Base-by-base conservation (phyloP, 2,329 filamentous ascomycete genomes). In the Penicillium sp. region DNA sequence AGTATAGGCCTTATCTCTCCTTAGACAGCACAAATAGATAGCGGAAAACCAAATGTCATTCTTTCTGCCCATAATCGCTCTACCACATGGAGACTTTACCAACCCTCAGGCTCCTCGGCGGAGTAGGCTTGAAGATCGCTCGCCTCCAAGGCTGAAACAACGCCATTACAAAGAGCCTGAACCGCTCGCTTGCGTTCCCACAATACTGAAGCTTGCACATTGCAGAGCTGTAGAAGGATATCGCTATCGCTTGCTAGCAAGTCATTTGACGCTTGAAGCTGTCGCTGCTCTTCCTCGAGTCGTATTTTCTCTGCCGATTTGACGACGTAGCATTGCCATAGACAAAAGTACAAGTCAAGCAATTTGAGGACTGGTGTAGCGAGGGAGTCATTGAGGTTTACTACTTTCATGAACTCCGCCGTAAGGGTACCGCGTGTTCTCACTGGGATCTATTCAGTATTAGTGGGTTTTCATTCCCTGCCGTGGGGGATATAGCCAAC, bases 221-320 rank as follows among this genome's bases (percentile, higher is more conserved):
- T 24, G 22, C 22, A 24, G 22, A 24, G 22, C 22, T 24, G 22
- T 24, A 24, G 3, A 24, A 24, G 22, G 22, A 24, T 24, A 24
- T 24, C 22, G 22, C 22, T 24, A 24, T 24, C 22, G 22, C 22
- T 24, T 24, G 22, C 22, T 24, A 24, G 22, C 22, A 3, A 24
- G 4, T 29, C 35, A 54, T 42, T 48, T 18, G 14, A 54, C 26
- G 16, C 20, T 34, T 40, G 44, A 24, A 54, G 44, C 43, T 42
- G 37, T 22, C 31, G 37, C 18, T 40, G 20, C 32, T 48, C 51
- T 8, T 50, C 53, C 45, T 50, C 53, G 9, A 55, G 22, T 29
- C 46, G 34, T 31, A 55, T 40, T 14, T 45, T 50, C 29, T 50
- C 6, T 22, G 46, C 39, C 20, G 46, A 55, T 37, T 46, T 50